Conservation (phyloP, 2,329 filamentous ascomycete genomes). For the Aspergillus eucalypticola region DNA sequence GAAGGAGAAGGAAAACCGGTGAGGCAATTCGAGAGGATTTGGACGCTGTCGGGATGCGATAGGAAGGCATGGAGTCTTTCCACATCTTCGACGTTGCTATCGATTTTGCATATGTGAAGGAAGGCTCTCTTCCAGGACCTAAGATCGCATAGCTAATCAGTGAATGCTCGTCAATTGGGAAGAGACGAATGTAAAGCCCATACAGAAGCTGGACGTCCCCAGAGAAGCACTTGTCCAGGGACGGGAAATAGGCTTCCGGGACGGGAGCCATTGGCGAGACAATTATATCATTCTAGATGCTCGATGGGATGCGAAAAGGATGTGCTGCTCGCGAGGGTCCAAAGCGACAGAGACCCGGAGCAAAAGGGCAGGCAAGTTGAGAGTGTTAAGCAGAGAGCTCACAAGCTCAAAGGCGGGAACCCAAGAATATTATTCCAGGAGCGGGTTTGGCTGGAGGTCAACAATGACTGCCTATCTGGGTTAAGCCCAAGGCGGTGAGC, state of each 20-base stretch:
- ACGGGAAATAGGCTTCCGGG: conserved; percentile 76
- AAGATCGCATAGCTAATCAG: conserved; percentile 29
- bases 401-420: conserved; percentile 27
- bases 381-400: conserved; percentile 16
- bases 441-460: conserved; percentile 32
- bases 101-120: conserved; percentile 49
- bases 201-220: conserved; percentile 80
- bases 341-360: conserved; percentile 1
- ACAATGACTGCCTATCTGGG: conserved; percentile 41
- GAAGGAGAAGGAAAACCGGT: conserved; percentile 66
- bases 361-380: neutral
- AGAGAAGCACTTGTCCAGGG: conserved; percentile 80
- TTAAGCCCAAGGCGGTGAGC: conserved; percentile 37
- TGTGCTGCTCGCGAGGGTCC: conserved; percentile 7
- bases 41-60: conserved; percentile 66
- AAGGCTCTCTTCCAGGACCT: conserved; percentile 63
- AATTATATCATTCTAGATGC: conserved; percentile 44
- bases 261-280: conserved; percentile 64
- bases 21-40: conserved; percentile 68
- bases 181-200: conserved; percentile 15
- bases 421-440: conserved; percentile 33
- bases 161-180: conserved; percentile 1
- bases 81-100: conserved; percentile 52
- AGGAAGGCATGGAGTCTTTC: conserved; percentile 68
- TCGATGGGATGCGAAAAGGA: conserved; percentile 15